Percentiles rank a stretch among this genome's conserved stretches.
Conservation (phyloP, 2,329 filamentous ascomycete species). For the Cladosporium velox region DNA sequence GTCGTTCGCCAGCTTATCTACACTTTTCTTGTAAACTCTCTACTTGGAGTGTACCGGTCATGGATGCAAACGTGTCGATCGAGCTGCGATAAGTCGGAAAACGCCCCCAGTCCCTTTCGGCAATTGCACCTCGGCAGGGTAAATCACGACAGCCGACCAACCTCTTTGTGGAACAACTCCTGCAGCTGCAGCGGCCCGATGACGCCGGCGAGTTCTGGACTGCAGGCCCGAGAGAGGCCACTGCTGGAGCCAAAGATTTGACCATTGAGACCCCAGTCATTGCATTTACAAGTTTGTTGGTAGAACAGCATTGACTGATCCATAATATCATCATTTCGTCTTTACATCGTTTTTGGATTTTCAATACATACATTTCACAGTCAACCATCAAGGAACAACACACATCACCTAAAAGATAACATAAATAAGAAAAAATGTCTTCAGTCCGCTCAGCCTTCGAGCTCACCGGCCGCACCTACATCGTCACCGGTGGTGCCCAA, state of each 20-base stretch:
- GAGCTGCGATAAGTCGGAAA: not conserved
- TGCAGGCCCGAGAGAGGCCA: not conserved
- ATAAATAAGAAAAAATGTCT: not conserved
- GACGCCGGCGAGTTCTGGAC: not conserved
- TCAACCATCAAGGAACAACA: not conserved
- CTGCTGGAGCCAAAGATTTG: not conserved
- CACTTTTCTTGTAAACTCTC: not conserved
- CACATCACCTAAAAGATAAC: not conserved
- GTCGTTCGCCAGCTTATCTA: not conserved
- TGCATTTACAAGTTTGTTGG: not conserved
- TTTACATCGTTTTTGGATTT: not conserved
- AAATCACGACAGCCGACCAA: not conserved
- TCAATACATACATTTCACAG: no score
- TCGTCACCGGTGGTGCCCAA: slow-evolving; percentile 34
- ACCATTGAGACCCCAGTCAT: slow-evolving; percentile 4
- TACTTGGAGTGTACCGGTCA: not conserved
- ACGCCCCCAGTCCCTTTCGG: not conserved
- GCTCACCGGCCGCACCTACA: slow-evolving; percentile 30
- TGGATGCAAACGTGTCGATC: slow-evolving; percentile 3
- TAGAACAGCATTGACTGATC: not conserved
- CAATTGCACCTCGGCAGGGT: slow-evolving; percentile 1
- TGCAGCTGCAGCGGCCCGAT: not conserved
- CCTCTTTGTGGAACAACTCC: not conserved
- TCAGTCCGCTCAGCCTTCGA: slow-evolving; percentile 24
- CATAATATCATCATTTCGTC: not conserved